Evolutionary conservation across 768 basidiomycete species (phyloP).

Genomic region (Auricularia sp.): DNA sequence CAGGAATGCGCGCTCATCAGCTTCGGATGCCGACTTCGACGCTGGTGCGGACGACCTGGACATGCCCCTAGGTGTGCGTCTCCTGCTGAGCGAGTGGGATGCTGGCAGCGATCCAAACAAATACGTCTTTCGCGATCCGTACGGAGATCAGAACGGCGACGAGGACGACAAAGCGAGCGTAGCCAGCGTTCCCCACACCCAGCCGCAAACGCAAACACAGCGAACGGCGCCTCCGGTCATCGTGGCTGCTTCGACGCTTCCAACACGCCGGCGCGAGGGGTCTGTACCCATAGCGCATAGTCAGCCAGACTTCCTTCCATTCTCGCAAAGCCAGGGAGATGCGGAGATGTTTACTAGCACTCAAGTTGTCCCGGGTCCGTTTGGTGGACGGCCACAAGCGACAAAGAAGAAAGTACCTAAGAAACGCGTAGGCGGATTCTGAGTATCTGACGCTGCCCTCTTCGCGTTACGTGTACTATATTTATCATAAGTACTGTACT

Average conservation of each 20-base stretch:
- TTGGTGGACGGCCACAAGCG: slow-evolving; percentile 44
- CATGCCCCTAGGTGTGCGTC: slow-evolving; percentile 44
- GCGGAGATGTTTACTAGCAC: slow-evolving; percentile 43
- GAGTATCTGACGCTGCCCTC: slow-evolving; percentile 12
- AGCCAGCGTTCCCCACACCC: slow-evolving; percentile 7
- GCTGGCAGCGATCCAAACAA: slow-evolving; percentile 40
- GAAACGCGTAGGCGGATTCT: slow-evolving; percentile 73
- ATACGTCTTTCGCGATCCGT: slow-evolving; percentile 48
- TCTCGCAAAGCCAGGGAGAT: slow-evolving; percentile 20
- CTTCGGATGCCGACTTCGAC: slow-evolving; percentile 2
- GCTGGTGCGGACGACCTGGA: slow-evolving; percentile 14
- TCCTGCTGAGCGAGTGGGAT: slow-evolving; percentile 63
- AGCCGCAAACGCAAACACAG: slow-evolving; percentile 8
- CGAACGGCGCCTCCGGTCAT: not conserved
- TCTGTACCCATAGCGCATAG: not conserved
- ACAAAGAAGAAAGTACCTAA: slow-evolving; percentile 49
- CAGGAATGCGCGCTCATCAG: slow-evolving; percentile 17
- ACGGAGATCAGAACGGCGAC: slow-evolving; percentile 16
- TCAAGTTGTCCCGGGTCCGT: slow-evolving; percentile 60
- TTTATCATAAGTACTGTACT: not conserved
- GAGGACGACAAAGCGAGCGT: not conserved
- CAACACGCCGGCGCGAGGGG: not conserved
- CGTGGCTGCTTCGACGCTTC: not conserved
- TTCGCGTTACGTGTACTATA: too few relatives aligned
- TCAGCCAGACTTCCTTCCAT: not conserved